Conservation (phyloP, 208 protist genomes). For the Phytomonas francai region DNA sequence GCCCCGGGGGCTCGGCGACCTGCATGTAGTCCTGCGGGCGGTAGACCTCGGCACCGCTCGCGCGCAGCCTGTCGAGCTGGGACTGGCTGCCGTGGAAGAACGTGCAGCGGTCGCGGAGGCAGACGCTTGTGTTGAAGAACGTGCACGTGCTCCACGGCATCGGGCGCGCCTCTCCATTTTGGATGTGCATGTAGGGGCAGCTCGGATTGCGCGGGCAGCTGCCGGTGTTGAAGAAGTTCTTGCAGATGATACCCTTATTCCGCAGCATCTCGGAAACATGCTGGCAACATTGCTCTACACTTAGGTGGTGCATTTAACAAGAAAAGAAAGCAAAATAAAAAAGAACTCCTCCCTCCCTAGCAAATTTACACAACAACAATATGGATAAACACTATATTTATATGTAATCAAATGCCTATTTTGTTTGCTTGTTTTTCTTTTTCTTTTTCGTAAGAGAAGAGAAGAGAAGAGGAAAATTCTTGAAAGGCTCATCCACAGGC, state of each 20-base stretch:
- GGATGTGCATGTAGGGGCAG: constrained; percentile 77
- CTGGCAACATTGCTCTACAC: constrained; percentile 23
- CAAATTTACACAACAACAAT: constrained; percentile 4
- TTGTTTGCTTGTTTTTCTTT: not conserved
- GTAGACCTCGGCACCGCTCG: constrained; percentile 31
- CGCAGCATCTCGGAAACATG: constrained; percentile 49
- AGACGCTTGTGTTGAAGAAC: constrained; percentile 60
- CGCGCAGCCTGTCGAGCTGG: constrained; percentile 48
- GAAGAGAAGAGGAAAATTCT: constrained; percentile 3
- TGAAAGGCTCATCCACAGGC: not conserved
- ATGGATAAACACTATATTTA: not conserved
- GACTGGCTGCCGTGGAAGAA: constrained; percentile 70
- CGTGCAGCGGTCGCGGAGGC: constrained; percentile 55
- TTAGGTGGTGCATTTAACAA: constrained; percentile 10
- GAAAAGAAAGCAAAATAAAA: constrained; percentile 10
- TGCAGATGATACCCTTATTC: constrained; percentile 74
- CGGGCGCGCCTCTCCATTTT: constrained; percentile 39
- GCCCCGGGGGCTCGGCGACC: constrained; percentile 36
- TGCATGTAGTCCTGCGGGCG: constrained; percentile 67
- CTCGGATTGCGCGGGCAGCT: constrained; percentile 26
- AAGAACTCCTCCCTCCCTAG: too few relatives aligned
- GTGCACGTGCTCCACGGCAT: constrained; percentile 59
- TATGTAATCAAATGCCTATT: not conserved
- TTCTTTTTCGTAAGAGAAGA: constrained; percentile 5
- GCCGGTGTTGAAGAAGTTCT: constrained; percentile 30